phyloP scores from a whole-genome alignment of 805 yeast genomes.

The Gaillardinia entomophila region DNA sequence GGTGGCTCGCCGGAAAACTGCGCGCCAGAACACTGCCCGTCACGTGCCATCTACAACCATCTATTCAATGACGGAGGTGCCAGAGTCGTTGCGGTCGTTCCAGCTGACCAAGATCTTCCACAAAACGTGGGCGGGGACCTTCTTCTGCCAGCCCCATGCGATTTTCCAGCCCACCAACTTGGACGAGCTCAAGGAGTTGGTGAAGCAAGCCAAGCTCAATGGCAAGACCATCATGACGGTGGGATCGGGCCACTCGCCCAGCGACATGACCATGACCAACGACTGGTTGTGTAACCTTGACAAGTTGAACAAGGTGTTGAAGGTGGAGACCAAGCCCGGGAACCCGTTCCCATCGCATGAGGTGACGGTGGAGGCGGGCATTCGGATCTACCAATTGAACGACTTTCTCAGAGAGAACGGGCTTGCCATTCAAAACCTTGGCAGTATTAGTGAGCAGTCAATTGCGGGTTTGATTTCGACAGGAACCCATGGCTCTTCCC shows the following conservation, averaged over 20 bases:
- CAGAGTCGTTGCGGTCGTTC: slow-evolving; percentile 26
- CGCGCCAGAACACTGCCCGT: too few species aligned
- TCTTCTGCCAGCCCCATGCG: slow-evolving; percentile 66
- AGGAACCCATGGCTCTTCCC: slow-evolving; percentile 95
- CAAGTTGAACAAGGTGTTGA: slow-evolving; percentile 53
- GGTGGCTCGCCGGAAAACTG: too few species aligned
- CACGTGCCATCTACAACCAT: too few species aligned
- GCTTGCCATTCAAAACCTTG: slow-evolving; percentile 83
- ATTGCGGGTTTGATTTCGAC: slow-evolving; percentile 95
- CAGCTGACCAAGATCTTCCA: slow-evolving; percentile 43
- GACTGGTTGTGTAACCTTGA: slow-evolving; percentile 90
- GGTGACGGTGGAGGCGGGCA: slow-evolving; percentile 92
- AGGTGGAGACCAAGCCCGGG: slow-evolving; percentile 42
- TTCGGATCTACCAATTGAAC: slow-evolving; percentile 70
- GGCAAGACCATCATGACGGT: slow-evolving; percentile 72
- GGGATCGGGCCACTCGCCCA: slow-evolving; percentile 95
- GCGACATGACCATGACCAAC: slow-evolving; percentile 78
- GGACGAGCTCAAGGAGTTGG: slow-evolving; percentile 64
- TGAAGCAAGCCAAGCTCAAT: slow-evolving; percentile 54
- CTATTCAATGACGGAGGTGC: too few species aligned
- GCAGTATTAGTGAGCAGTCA: slow-evolving; percentile 90
- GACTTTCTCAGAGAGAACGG: slow-evolving; percentile 56
- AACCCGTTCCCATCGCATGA: slow-evolving; percentile 39
- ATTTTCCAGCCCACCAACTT: slow-evolving; percentile 71
- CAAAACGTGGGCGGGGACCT: slow-evolving; percentile 89